Conservation (phyloP, 148 eudicot genomes). For the Tetragonia tetragonoides region DNA sequence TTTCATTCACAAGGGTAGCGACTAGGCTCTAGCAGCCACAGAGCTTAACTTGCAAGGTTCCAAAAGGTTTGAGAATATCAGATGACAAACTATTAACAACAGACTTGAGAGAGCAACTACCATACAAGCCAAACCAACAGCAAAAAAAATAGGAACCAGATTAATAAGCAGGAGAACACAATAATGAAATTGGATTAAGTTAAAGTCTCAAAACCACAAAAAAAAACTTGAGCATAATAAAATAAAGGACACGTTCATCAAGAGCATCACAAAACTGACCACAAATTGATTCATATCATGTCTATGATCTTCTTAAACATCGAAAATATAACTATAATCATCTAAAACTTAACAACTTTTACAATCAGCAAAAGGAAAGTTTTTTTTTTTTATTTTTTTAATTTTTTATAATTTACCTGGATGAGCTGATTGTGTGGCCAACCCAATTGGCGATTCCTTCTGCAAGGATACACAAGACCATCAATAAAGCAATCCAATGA, state of each 20-base stretch:
- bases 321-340: not conserved
- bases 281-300: not conserved
- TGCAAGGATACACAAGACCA: conserved; percentile 30
- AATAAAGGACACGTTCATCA: not conserved
- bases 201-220: not conserved
- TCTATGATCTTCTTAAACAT: too few species aligned
- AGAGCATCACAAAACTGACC: not conserved
- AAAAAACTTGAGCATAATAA: not conserved
- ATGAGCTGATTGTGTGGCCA: conserved; percentile 88
- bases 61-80: not conserved
- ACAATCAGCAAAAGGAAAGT: not conserved
- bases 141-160: too few species aligned
- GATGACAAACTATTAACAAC: not conserved
- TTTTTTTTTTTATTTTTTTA: too few species aligned
- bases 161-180: not conserved
- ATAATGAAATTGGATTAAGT: not conserved
- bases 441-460: conserved; percentile 89
- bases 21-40: too few species aligned
- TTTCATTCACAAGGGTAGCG: not conserved
- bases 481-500: not conserved
- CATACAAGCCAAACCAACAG: not conserved
- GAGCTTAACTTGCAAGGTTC: not conserved
- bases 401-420: conserved; percentile 49
- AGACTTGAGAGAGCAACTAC: not conserved
- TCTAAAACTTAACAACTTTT: not conserved